Percentiles rank a stretch among this genome's conserved stretches.
phyloP scores from a whole-genome alignment of 495 filamentous ascomycete genomes.

The Xylaria intraflava region DNA sequence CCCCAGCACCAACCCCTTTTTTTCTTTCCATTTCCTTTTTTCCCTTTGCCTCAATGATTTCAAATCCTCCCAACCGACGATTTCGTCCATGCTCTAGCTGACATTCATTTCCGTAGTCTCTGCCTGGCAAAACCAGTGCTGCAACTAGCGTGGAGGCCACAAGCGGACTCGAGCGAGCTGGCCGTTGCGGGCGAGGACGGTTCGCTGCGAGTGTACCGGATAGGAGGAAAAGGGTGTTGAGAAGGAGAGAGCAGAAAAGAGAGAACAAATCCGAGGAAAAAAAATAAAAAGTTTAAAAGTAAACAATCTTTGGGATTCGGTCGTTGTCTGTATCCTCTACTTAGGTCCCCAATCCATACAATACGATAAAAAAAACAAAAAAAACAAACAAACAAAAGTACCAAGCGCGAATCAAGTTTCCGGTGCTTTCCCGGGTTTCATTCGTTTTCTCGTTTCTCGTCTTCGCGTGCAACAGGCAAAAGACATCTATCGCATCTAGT shows the following conservation, averaged over 20 bases:
- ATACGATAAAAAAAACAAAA: too few relatives aligned
- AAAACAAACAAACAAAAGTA: too few relatives aligned
- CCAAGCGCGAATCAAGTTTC: too few relatives aligned
- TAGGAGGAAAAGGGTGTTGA: slow-evolving; percentile 29
- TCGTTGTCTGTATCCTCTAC: too few relatives aligned
- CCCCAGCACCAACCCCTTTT: background rate
- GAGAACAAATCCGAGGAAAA: background rate
- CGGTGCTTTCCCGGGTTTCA: too few relatives aligned
- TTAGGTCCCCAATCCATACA: too few relatives aligned
- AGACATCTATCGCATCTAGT: too few relatives aligned
- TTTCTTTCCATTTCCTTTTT: background rate
- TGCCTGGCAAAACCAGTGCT: slow-evolving; percentile 69
- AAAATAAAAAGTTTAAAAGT: background rate
- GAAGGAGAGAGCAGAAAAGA: too few relatives aligned
- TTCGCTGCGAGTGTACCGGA: slow-evolving; percentile 65
- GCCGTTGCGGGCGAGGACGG: slow-evolving; percentile 80
- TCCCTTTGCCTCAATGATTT: background rate
- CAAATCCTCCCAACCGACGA: background rate
- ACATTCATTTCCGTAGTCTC: too few relatives aligned
- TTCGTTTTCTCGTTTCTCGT: too few relatives aligned
- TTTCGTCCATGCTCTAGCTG: slow-evolving; percentile 26
- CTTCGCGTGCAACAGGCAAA: too few relatives aligned
- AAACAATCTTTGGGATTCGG: too few relatives aligned
- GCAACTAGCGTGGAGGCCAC: slow-evolving; percentile 72
- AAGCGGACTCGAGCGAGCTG: slow-evolving; percentile 42